Conservation (phyloP, 495 filamentous ascomycete species). For the Pseudomonodictys pantanalensis region DNA sequence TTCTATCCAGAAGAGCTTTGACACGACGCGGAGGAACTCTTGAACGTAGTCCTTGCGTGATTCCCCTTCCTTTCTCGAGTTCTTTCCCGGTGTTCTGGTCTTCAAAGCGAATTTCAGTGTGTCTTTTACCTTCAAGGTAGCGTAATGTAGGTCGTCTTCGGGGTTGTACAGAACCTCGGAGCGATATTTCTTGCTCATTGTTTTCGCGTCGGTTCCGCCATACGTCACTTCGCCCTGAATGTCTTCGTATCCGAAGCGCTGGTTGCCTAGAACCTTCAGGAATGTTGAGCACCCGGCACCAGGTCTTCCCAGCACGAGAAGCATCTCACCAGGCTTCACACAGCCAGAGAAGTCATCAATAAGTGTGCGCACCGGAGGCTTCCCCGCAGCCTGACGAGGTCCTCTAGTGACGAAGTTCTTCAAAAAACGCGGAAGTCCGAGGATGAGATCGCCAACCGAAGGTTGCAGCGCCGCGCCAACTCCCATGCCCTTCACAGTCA, state of each 20-base stretch:
- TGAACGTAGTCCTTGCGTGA: constrained; percentile 59
- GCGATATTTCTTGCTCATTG: constrained; percentile 64
- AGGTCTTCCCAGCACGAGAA: constrained; percentile 69
- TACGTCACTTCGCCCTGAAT: constrained; percentile 63
- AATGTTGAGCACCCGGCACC: constrained; percentile 72
- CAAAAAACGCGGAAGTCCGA: constrained; percentile 51
- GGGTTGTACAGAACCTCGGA: constrained; percentile 55
- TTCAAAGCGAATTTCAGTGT: constrained; percentile 70
- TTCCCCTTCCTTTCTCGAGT: constrained; percentile 59
- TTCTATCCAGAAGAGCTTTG: constrained; percentile 76
- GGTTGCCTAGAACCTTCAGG: constrained; percentile 66
- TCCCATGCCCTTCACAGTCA: constrained; percentile 63
- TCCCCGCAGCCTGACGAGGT: constrained; percentile 41
- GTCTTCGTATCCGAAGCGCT: constrained; percentile 60
- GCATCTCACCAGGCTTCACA: constrained; percentile 49
- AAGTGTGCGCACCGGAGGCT: constrained; percentile 58
- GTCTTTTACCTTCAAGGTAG: constrained; percentile 65
- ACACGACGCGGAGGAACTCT: constrained; percentile 66
- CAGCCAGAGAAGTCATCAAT: constrained; percentile 60
- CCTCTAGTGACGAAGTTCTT: constrained; percentile 51
- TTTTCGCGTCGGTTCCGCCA: constrained; percentile 58
- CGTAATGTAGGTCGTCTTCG: constrained; percentile 75
- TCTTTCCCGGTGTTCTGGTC: constrained; percentile 64
- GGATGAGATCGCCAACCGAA: constrained; percentile 60
- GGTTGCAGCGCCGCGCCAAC: constrained; percentile 66